A percentile compares a stretch with the other conserved stretches of the same genome.
These are phyloP conservation scores for Zygoascus flipseniorum DNA, from an alignment of 805 yeast genomes.

Conservation along the genomic window DNA sequence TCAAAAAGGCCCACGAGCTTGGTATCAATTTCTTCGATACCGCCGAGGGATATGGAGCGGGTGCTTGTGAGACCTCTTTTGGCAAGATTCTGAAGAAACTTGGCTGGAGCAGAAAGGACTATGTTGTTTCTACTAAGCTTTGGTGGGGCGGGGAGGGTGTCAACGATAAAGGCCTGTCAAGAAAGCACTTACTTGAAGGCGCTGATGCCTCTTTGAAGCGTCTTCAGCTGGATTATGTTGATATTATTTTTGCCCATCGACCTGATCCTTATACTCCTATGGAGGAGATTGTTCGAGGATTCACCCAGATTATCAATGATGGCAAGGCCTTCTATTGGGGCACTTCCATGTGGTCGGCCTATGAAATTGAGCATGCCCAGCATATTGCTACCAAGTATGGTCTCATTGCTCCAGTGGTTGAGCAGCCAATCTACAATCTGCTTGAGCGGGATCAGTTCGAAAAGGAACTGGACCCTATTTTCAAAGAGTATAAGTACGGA, in stretches of 20 bases:
- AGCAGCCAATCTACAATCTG: slow-evolving; percentile 24
- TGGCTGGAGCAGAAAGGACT: slow-evolving; percentile 24
- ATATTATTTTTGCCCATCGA: slow-evolving; percentile 25
- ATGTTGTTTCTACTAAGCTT: slow-evolving; percentile 25
- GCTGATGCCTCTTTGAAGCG: slow-evolving; percentile 21
- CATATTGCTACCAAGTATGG: slow-evolving; percentile 24
- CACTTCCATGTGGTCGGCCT: slow-evolving; percentile 26
- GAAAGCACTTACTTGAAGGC: slow-evolving; percentile 26
- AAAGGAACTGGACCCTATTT: slow-evolving; percentile 21
- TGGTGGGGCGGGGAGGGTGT: slow-evolving; percentile 23
- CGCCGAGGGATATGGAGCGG: slow-evolving; percentile 23
- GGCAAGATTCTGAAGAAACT: slow-evolving; percentile 22
- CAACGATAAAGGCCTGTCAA: slow-evolving; percentile 22
- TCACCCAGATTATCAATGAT: slow-evolving; percentile 22
- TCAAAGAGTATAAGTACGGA: slow-evolving; percentile 23
- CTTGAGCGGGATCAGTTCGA: slow-evolving; percentile 22
- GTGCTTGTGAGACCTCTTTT: slow-evolving; percentile 23
- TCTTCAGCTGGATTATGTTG: slow-evolving; percentile 25
- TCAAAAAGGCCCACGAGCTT: slow-evolving; percentile 23
- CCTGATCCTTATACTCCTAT: slow-evolving; percentile 23
- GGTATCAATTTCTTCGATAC: slow-evolving; percentile 27
- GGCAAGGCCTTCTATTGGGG: slow-evolving; percentile 28
- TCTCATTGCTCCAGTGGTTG: slow-evolving; percentile 25
- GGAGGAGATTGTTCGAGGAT: slow-evolving; percentile 26
- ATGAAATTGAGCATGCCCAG: slow-evolving; percentile 25